Evolutionary conservation across 805 yeast genomes (phyloP).

Genomic region (Cyberlindnera lachancei): DNA sequence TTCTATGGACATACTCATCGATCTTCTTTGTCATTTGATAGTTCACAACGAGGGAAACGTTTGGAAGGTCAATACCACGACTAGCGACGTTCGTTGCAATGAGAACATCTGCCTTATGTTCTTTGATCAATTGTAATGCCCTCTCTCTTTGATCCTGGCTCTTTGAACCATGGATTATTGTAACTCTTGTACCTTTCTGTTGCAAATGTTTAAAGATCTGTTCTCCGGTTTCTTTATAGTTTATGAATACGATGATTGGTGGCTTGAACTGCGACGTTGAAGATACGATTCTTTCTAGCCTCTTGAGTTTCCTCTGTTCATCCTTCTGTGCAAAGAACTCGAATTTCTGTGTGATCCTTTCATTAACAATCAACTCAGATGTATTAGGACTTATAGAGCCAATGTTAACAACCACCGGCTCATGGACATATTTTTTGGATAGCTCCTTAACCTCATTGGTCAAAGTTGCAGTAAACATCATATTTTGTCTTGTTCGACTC

Average conservation of each 20-base stretch:
- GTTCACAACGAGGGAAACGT: conserved; percentile 79
- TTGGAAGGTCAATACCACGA: conserved; percentile 88
- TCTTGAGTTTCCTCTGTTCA: conserved; percentile 38
- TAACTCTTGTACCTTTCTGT: conserved; percentile 39
- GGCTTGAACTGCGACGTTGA: conserved; percentile 31
- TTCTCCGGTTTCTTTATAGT: conserved; percentile 70
- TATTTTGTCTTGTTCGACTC: conserved; percentile 55
- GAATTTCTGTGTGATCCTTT: conserved; percentile 63
- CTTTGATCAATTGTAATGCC: conserved; percentile 55
- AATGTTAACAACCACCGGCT: conserved; percentile 58
- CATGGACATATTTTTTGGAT: conserved; percentile 50
- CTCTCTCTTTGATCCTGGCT: conserved; percentile 78
- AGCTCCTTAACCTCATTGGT: conserved; percentile 64
- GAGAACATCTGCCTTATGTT: conserved; percentile 50
- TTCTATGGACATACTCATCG: conserved; percentile 85
- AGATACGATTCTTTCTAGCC: conserved; percentile 33
- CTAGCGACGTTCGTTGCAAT: conserved; percentile 96
- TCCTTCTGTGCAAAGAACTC: conserved; percentile 36
- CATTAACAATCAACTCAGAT: conserved; percentile 26
- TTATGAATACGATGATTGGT: conserved; percentile 75
- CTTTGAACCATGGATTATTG: conserved; percentile 79
- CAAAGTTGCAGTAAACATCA: conserved; percentile 96
- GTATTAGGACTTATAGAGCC: conserved; percentile 53
- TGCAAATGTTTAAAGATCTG: conserved; percentile 44
- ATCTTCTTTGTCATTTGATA: conserved; percentile 73